Percentiles rank a stretch among this genome's conserved stretches.
These are phyloP conservation scores for Emmonsiellopsis sp. DNA, from an alignment of 2,329 filamentous ascomycete genomes.

Conservation along the genomic window DNA sequence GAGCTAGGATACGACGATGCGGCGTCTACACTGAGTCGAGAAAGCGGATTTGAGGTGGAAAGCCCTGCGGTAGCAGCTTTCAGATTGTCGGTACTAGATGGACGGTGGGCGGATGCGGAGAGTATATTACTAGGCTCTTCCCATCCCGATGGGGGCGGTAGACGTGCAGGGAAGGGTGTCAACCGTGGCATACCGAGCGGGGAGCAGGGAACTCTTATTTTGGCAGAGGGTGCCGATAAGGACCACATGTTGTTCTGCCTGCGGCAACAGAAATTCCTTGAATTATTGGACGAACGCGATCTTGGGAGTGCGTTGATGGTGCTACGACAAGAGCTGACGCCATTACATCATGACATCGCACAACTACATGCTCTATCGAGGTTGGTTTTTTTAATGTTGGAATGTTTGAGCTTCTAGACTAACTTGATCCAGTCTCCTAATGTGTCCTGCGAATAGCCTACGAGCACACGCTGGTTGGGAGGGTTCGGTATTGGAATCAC, in stretches of 20 bases:
- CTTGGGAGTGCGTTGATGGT: constrained; percentile 67
- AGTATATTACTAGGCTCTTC: constrained; percentile 56
- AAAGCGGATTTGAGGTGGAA: constrained; percentile 84
- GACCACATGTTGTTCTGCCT: constrained; percentile 80
- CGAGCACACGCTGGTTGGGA: constrained; percentile 75
- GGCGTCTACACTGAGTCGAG: constrained; percentile 63
- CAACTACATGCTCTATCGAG: constrained; percentile 75
- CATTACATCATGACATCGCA: constrained; percentile 67
- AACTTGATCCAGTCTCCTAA: constrained; percentile 58
- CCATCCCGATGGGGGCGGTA: constrained; percentile 34
- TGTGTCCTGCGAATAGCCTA: constrained; percentile 76
- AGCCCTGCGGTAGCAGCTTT: constrained; percentile 80
- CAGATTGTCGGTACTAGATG: constrained; percentile 66
- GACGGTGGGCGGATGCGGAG: constrained; percentile 81
- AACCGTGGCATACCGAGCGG: not conserved
- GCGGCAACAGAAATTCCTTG: constrained; percentile 88
- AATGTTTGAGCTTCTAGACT: constrained; percentile 2
- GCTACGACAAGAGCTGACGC: constrained; percentile 79
- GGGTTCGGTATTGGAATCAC: constrained; percentile 65
- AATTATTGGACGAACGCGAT: constrained; percentile 71
- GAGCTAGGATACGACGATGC: constrained; percentile 80
- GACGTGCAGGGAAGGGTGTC: constrained; percentile 15
- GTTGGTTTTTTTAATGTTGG: constrained; percentile 30
- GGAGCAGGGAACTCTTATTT: constrained; percentile 52
- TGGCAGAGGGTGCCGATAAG: constrained; percentile 66